Evolutionary conservation across 2,329 filamentous ascomycete genomes (phyloP).

Genomic region (Knufia fluminis): DNA sequence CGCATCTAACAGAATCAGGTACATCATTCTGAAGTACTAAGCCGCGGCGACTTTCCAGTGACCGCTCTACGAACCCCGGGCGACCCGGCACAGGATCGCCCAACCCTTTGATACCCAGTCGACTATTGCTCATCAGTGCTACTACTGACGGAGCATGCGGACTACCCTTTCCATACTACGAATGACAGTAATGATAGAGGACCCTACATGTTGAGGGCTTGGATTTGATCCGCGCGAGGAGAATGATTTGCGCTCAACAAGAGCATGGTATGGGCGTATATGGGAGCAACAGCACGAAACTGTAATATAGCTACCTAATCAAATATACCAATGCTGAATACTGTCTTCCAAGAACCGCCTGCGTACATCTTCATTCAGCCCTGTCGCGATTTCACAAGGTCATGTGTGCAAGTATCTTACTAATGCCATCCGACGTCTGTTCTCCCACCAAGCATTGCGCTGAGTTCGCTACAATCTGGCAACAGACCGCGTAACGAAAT

Average conservation of each 20-base stretch:
- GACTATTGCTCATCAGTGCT: neutral
- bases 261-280: neutral
- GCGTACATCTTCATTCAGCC: neutral
- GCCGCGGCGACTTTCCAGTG: constrained; percentile 3
- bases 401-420: no score
- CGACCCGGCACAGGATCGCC: neutral
- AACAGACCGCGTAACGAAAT: no score
- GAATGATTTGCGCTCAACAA: neutral
- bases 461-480: no score
- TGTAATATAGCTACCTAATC: constrained; percentile 6
- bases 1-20: constrained; percentile 35
- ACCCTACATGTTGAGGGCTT: neutral
- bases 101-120: neutral
- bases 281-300: neutral
- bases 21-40: constrained; percentile 88
- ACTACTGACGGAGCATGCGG: neutral
- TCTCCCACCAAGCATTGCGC: no score
- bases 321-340: constrained; percentile 2
- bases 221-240: neutral
- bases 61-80: neutral
- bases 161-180: neutral
- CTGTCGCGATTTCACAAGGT: no score
- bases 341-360: neutral
- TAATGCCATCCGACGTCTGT: no score
- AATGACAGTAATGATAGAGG: neutral